Evolutionary conservation across 1,139 yeast genomes (phyloP).

Genomic region (Nakaseomyces nivariensis): DNA sequence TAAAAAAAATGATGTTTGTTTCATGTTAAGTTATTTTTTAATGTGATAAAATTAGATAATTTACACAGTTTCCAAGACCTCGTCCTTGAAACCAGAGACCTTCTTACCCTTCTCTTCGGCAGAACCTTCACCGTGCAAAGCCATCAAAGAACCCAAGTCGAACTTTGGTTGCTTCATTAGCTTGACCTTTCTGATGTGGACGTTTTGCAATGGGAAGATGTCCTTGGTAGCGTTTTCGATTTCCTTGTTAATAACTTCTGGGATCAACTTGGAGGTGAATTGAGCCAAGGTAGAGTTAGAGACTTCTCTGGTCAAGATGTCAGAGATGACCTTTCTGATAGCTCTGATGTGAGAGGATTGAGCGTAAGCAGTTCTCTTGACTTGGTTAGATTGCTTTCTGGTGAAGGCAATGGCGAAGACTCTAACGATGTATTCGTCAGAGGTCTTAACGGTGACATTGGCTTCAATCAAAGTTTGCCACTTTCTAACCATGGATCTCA

Average conservation of each 20-base stretch:
- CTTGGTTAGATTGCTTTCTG: constrained; percentile 81
- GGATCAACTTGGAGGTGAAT: constrained; percentile 79
- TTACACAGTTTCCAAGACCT: constrained; percentile 77
- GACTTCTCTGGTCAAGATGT: constrained; percentile 79
- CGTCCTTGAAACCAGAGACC: constrained; percentile 84
- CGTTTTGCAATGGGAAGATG: constrained; percentile 84
- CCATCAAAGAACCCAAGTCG: constrained; percentile 79
- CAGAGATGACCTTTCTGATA: constrained; percentile 63
- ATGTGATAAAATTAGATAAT: constrained; percentile 8
- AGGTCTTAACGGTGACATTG: constrained; percentile 82
- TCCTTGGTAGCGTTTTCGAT: constrained; percentile 77
- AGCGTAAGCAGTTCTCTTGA: constrained; percentile 86
- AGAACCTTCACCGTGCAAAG: constrained; percentile 85
- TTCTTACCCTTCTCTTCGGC: constrained; percentile 84
- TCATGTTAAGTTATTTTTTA: background rate
- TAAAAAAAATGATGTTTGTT: background rate
- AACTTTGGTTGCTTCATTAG: constrained; percentile 85
- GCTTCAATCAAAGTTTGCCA: constrained; percentile 92
- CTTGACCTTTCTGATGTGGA: constrained; percentile 86
- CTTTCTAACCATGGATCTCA: constrained; percentile 84
- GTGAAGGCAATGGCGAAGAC: constrained; percentile 88
- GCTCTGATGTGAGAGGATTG: constrained; percentile 85
- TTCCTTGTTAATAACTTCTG: constrained; percentile 87
- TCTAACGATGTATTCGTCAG: constrained; percentile 84
- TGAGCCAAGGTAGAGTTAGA: constrained; percentile 77